These are phyloP conservation scores for Spatholobus suberectus DNA, from an alignment of 306 rosid species.

Conservation along the genomic window DNA sequence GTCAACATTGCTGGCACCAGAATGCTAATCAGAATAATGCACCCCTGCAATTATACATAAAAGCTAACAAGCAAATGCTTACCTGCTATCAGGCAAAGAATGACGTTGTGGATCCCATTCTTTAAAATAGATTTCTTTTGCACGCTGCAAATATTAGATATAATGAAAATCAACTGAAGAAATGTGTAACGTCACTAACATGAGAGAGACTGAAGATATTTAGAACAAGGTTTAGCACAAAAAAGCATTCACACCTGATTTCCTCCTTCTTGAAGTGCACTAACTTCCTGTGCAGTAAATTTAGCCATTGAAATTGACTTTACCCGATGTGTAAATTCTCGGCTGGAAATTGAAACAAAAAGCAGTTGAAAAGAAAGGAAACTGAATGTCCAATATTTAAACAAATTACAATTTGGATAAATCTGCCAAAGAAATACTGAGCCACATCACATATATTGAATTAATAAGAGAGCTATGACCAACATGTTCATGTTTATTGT, in stretches of 20 bases:
- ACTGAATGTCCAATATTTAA: constrained; percentile 10
- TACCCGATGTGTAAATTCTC: constrained; percentile 94
- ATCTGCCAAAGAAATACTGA: constrained; percentile 18
- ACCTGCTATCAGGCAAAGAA: constrained; percentile 90
- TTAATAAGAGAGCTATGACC: neutral
- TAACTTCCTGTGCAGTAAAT: constrained; percentile 89
- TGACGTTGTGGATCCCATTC: constrained; percentile 82
- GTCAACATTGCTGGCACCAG: constrained; percentile 74
- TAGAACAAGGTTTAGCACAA: constrained; percentile 15
- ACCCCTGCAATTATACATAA: constrained; percentile 21
- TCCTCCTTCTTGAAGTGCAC: constrained; percentile 93
- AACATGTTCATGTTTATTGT: neutral
- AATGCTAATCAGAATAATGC: constrained; percentile 54
- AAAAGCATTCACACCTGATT: constrained; percentile 64
- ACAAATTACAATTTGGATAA: constrained; percentile 19
- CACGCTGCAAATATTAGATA: constrained; percentile 58
- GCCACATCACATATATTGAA: neutral
- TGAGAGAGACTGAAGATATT: constrained; percentile 27
- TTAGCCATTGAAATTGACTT: constrained; percentile 93
- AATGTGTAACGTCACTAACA: constrained; percentile 35
- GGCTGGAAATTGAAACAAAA: constrained; percentile 62
- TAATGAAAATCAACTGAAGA: constrained; percentile 18
- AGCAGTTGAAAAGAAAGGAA: constrained; percentile 40
- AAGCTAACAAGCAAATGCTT: constrained; percentile 24
- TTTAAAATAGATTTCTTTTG: constrained; percentile 81